Evolutionary conservation across 2,329 filamentous ascomycete genomes (phyloP), one percentile per base, ranked within the genome.

Genomic region (Colletotrichum endophyticum): DNA sequence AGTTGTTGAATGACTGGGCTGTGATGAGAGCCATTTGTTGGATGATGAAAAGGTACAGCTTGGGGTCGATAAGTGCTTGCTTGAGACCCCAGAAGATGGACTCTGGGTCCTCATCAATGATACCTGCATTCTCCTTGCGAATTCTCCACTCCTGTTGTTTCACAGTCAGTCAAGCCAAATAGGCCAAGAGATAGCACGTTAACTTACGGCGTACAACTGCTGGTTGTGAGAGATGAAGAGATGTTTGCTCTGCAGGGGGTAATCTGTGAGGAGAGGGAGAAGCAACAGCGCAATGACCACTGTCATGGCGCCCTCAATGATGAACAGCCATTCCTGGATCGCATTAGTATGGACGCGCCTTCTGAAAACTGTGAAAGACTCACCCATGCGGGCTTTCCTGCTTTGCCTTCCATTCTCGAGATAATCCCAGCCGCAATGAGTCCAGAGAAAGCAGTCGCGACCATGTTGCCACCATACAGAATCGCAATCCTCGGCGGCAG

Each of bases 381-480:
- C 8, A 72, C 70, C 70, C 70, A 72, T 19, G 70, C 36, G 5
- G 70, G 70, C 27, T 34, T 67, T n/a, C 70, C 70, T 13, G 70
- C 70, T 53, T 72, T 72, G 16, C 83, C 82, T 69, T 86, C 85
- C 85, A 94, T 88, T 39, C 90, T 89, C 19, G 85, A 84, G 0
- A 91, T 92, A 62, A 95, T 93, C 6, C 92, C 89, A 3, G 91
- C 91, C 4, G 91, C 89, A 22, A 93, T 86, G n/a, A 93, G 85
- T 2, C 92, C 93, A 0, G 92, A 92, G 79, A 95, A 94, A 0
- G 93, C 93, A 0, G 92, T 92, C 1, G 91, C 92, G 7, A 94
- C 87, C n/a, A 95, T 86, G 8, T 91, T 91, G 0, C 92, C 93
- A 1, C 91, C 91, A 70, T 89, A 85, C 1, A 85, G 86, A 8